These are phyloP conservation scores for Perkinsus olseni DNA, from an alignment of 169 alveolate genomes.

Conservation along the genomic window DNA sequence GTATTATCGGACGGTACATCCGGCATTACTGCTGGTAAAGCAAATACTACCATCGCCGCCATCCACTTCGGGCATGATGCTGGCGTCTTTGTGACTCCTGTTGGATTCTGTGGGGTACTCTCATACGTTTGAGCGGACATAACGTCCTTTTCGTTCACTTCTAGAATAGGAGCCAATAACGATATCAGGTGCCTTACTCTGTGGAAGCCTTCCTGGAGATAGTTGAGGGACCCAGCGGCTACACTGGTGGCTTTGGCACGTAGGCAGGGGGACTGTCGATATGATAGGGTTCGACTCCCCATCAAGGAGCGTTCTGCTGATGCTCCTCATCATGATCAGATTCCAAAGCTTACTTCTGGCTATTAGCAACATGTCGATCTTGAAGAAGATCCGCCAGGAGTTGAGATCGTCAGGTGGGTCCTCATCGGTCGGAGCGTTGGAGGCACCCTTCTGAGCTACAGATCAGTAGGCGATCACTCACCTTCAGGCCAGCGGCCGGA, in stretches of 20 bases:
- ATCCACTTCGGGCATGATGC: too few relatives aligned
- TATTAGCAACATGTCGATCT: neutral
- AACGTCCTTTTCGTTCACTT: too few relatives aligned
- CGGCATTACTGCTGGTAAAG: too few relatives aligned
- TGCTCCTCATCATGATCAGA: neutral
- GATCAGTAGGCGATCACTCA: neutral
- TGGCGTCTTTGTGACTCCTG: neutral
- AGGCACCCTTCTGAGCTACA: too few relatives aligned
- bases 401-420: neutral
- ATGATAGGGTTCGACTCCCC: too few relatives aligned
- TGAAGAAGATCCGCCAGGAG: neutral
- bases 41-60: too few relatives aligned
- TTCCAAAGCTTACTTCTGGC: neutral
- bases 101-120: neutral
- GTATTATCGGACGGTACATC: too few relatives aligned
- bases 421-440: too few relatives aligned
- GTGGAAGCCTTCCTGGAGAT: neutral
- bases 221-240: neutral
- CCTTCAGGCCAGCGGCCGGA: neutral
- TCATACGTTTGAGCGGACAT: too few relatives aligned
- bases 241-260: conserved; percentile 1
- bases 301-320: too few relatives aligned
- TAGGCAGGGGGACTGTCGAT: too few relatives aligned
- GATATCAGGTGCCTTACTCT: neutral
- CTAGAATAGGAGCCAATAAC: too few relatives aligned